Evolutionary conservation across 495 filamentous ascomycete species (phyloP).

Genomic region (Aspergillus homomorphus): DNA sequence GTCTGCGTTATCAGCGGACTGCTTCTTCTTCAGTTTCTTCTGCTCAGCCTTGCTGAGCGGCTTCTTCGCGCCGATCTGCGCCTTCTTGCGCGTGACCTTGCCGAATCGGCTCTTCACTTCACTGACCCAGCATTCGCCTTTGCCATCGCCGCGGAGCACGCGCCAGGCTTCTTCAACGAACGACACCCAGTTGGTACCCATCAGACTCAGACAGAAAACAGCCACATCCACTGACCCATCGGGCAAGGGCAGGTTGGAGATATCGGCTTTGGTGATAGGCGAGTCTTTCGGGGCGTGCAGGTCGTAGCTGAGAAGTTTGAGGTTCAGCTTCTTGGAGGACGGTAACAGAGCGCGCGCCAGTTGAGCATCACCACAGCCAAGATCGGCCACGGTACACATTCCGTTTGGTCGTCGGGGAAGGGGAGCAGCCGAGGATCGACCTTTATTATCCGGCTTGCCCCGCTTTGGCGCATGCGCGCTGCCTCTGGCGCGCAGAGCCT

Average conservation of each 20-base stretch:
- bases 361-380: slow-evolving; percentile 78
- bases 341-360: slow-evolving; percentile 60
- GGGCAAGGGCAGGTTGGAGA: slow-evolving; percentile 71
- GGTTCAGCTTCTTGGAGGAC: slow-evolving; percentile 55
- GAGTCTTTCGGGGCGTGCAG: slow-evolving; percentile 56
- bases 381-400: slow-evolving; percentile 75
- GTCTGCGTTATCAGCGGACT: slow-evolving; percentile 33
- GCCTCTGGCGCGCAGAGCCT: slow-evolving; percentile 58
- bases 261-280: slow-evolving; percentile 82
- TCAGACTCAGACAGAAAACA: slow-evolving; percentile 91
- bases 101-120: slow-evolving; percentile 94
- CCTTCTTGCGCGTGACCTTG: slow-evolving; percentile 54
- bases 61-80: slow-evolving; percentile 58
- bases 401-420: slow-evolving; percentile 53
- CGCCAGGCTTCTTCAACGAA: slow-evolving; percentile 95
- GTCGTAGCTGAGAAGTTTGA: slow-evolving; percentile 68
- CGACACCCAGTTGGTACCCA: slow-evolving; percentile 97
- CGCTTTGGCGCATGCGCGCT: slow-evolving; percentile 36
- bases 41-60: slow-evolving; percentile 57
- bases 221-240: slow-evolving; percentile 76
- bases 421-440: slow-evolving; percentile 26
- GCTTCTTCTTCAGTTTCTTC: slow-evolving; percentile 45
- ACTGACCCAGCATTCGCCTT: slow-evolving; percentile 92
- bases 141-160: slow-evolving; percentile 70
- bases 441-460: slow-evolving; percentile 32